These are phyloP conservation scores for Artemisia argyi DNA, from an alignment of 129 eudicot genomes.

Conservation along the genomic window DNA sequence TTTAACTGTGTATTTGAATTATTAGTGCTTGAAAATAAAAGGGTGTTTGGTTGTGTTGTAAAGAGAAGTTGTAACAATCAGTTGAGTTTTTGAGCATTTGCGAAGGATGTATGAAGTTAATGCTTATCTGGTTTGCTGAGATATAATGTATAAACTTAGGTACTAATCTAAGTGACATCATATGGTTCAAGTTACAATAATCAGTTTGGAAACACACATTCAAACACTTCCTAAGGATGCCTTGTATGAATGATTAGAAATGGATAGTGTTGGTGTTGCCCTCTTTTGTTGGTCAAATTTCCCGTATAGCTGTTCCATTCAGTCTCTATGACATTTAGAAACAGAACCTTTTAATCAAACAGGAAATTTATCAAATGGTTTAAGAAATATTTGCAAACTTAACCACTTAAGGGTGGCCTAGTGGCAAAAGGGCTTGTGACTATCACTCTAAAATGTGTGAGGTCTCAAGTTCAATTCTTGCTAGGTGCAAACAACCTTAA, in stretches of 20 bases:
- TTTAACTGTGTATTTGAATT: not conserved
- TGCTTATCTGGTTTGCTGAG: not conserved
- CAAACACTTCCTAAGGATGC: not conserved
- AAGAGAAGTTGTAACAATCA: not conserved
- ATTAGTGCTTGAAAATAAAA: not conserved
- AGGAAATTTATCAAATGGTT: not conserved
- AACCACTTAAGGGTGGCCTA: no score
- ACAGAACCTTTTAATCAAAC: not conserved
- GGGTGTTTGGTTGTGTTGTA: not conserved
- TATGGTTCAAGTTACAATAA: not conserved
- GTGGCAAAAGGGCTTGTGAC: no score
- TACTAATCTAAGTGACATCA: no score
- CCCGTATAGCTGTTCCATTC: not conserved
- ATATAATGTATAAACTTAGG: not conserved
- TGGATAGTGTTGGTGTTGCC: not conserved
- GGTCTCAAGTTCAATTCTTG: no score
- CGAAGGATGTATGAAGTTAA: no score
- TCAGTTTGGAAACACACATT: not conserved
- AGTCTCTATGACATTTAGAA: not conserved
- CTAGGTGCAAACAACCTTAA: no score
- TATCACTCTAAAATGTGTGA: no score
- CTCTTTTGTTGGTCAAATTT: not conserved
- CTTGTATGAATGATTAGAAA: not conserved
- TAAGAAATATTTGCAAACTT: not conserved
- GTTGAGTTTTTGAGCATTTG: not conserved